Base-by-base conservation (phyloP, 371 early-diverging fungal species). In the Mortierella polycephala region DNA sequence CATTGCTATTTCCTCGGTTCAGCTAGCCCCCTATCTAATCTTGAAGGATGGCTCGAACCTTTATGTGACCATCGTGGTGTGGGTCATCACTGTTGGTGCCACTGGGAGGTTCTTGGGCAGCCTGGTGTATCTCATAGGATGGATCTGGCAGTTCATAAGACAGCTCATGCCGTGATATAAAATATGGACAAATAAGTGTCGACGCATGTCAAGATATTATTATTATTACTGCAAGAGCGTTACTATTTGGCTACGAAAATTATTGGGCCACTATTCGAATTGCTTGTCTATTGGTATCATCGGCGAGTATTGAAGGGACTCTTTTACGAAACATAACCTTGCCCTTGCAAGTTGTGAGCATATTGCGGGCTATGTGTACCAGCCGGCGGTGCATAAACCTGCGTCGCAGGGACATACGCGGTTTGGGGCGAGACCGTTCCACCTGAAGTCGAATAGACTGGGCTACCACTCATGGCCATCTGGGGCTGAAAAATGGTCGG, bases 1-100 rank as follows among this genome's bases (percentile, higher is more conserved):
- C 21, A 89, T 94, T 30, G 86, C 90, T 39, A 84, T 92, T 40
- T 72, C 79, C 2, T 68, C 79, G 1, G 79, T 72, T 23, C 72
- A 79, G 20, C 41, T 79, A 44, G 72, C 64, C 4, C 79, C 79
- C 5, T 79, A 79, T 47, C 40, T 79, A 13, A 52, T 57, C n/a
- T 20, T 79, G 63, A 57, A 59, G 7, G 79, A 79, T 37, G 79
- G 79, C 1, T 79, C 79, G 9, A 79, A 79, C 50, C 42, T 79
- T 21, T 79, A 79, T 62, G 79, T 79, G 52, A 73, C 73, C 10
- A 72, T 79, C 23, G 57, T 79, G 9, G 73, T 79, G 7, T 79
- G 79, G 79, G 63, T 59, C 23, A 69, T 79, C 51, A 79, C 79
- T 10, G 47, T 72, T 1, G 79, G 79, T 9, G 79, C 79, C 9